phyloP scores from a whole-genome alignment of 805 yeast species.

The Priceomyces haplophilus region DNA sequence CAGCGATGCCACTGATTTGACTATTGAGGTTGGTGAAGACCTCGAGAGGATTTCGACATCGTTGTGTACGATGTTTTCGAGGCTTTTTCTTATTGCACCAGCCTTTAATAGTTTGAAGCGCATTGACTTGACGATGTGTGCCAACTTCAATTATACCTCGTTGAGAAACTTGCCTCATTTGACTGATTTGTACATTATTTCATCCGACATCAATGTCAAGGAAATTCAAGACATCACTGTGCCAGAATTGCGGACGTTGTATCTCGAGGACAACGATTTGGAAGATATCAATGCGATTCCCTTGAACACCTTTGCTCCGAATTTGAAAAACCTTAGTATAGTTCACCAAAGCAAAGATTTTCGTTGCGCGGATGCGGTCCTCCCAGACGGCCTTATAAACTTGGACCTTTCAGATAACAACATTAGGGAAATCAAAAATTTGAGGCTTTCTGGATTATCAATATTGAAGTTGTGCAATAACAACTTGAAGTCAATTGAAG shows the following conservation, averaged over 20 bases:
- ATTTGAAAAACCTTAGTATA: neutral
- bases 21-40: slow-evolving; percentile 1
- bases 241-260: slow-evolving; percentile 7
- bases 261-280: slow-evolving; percentile 7
- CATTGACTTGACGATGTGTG: slow-evolving; percentile 1
- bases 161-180: slow-evolving; percentile 1
- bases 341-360: slow-evolving; percentile 1
- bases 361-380: slow-evolving; percentile 3
- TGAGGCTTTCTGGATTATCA: neutral
- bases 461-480: slow-evolving; percentile 9
- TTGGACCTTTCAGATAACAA: slow-evolving; percentile 9
- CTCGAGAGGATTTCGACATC: slow-evolving; percentile 1
- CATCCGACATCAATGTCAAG: slow-evolving; percentile 2
- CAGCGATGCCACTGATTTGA: slow-evolving; percentile 4
- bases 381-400: slow-evolving; percentile 5
- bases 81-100: slow-evolving; percentile 1
- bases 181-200: neutral
- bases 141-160: slow-evolving; percentile 1
- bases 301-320: slow-evolving; percentile 3
- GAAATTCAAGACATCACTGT: neutral
- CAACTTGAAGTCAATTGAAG: slow-evolving; percentile 5
- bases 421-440: slow-evolving; percentile 5
- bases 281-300: slow-evolving; percentile 2
- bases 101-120: slow-evolving; percentile 2
- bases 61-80: slow-evolving; percentile 4